Base-by-base conservation (phyloP, 2,329 filamentous ascomycete genomes). In the Orbilia blumenaviensis region DNA sequence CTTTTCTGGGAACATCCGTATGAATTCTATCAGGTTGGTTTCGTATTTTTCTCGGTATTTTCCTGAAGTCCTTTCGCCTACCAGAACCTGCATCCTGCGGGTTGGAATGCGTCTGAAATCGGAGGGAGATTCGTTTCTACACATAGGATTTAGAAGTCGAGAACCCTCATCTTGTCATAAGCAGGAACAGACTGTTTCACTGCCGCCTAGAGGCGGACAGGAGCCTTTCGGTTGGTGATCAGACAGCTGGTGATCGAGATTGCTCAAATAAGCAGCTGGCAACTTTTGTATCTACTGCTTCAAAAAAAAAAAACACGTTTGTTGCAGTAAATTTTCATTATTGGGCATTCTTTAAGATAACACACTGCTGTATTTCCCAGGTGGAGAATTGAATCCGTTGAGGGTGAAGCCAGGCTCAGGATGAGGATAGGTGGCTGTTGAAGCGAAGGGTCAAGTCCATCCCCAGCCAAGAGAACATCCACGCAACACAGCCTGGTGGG, bases 201-300 rank as follows among this genome's bases (percentile, higher is more conserved):
- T 38, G 52, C 21, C 64, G 52, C 52, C 52, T 68, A 52, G 38
- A 68, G 1, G 63, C 48, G 41, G 52, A 52, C 50, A 44, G 41
- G 61, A 60, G 50, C 25, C 52, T 29, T 52, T 9, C 50, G 21
- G 41, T 50, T 42, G 61, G 10, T 61, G 68, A 66, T 73, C 68
- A 66, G 38, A 73, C 67, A 44, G 48, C 46, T 64, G 18, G 34
- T 71, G 58, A 56, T 66, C 52, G 46, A 61, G 38, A 61, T 18
- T 21, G 23, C 52, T 50, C 21, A 9, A 56, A 56, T n/a, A 38
- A 56, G 52, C 29, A 56, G 52, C 16, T 25, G 29, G 18, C 52
- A 25, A 38, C 25, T 25, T 38, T 56, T 21, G 38, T 56, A 23
- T n/a, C 52, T 56, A 16, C n/a, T 16, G 34, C n/a, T 34, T 54